These are phyloP conservation scores for Fusarium foetens DNA, from an alignment of 2,329 filamentous ascomycete species.

Conservation along the genomic window DNA sequence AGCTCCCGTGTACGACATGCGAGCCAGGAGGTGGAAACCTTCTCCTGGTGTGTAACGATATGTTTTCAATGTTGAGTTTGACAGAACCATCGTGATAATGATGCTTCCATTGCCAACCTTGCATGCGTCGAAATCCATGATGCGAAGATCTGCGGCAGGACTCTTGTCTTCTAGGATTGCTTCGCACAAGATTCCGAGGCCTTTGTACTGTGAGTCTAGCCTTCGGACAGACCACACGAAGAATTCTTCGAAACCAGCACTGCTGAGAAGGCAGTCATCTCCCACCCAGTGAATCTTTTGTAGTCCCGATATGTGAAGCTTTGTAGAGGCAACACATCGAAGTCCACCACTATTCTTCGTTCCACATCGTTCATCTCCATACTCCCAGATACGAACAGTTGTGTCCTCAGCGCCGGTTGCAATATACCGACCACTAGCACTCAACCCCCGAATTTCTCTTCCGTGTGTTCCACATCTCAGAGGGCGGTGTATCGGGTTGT, in stretches of 20 bases:
- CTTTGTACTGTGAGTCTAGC: conserved; percentile 60
- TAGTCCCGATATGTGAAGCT: conserved; percentile 84
- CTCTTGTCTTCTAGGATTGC: conserved; percentile 63
- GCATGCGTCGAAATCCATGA: conserved; percentile 79
- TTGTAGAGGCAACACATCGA: conserved; percentile 71
- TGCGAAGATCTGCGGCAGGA: conserved; percentile 73
- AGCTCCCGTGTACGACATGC: conserved; percentile 72
- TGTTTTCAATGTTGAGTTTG: conserved; percentile 80
- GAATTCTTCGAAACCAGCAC: conserved; percentile 88
- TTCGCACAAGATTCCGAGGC: conserved; percentile 67
- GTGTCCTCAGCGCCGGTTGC: conserved; percentile 80
- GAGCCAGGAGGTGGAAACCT: conserved; percentile 62
- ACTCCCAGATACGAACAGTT: conserved; percentile 76
- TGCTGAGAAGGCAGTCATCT: conserved; percentile 80
- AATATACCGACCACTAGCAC: conserved; percentile 54
- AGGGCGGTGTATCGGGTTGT: conserved; percentile 52
- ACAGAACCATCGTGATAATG: conserved; percentile 78
- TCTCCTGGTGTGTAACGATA: conserved; percentile 59
- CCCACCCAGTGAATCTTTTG: conserved; percentile 83
- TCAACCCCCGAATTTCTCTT: conserved; percentile 76
- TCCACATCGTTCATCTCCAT: conserved; percentile 41
- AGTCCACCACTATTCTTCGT: conserved; percentile 37
- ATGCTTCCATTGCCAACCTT: conserved; percentile 51
- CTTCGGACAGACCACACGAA: conserved; percentile 79
- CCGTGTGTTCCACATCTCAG: conserved; percentile 82